Percentiles rank a stretch among this genome's conserved stretches.
Conservation (phyloP, 768 basidiomycete genomes). For the Pleurotus salmoneostramineus region DNA sequence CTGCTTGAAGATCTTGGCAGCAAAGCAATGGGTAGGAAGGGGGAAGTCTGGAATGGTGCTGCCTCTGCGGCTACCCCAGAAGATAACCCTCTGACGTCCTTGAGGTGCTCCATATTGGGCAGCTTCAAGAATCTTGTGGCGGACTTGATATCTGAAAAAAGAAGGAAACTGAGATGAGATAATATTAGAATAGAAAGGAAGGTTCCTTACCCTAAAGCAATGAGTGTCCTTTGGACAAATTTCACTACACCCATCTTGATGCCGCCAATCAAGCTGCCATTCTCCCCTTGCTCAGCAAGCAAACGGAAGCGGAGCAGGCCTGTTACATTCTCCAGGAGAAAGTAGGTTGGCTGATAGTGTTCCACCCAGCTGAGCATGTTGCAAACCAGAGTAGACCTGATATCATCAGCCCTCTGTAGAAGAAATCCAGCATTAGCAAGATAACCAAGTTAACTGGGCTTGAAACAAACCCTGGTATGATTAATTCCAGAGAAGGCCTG, state of each 20-base stretch:
- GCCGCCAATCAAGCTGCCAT: constrained; percentile 26
- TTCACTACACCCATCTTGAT: constrained; percentile 62
- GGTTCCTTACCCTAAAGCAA: constrained; percentile 71
- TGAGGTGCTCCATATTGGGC: constrained; percentile 74
- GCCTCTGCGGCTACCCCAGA: constrained; percentile 61
- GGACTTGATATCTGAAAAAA: constrained; percentile 74
- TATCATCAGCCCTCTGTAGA: constrained; percentile 52
- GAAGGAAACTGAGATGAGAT: no score
- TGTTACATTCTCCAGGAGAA: constrained; percentile 71
- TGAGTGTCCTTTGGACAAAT: constrained; percentile 55
- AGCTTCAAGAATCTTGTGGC: constrained; percentile 62
- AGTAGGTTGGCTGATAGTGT: constrained; percentile 57
- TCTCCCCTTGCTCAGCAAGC: constrained; percentile 26
- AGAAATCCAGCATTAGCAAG: background rate
- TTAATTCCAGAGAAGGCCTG: constrained; percentile 71
- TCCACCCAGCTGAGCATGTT: constrained; percentile 33
- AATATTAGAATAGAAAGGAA: no score
- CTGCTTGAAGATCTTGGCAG: constrained; percentile 30
- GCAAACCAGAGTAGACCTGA: constrained; percentile 30
- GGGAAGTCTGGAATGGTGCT: constrained; percentile 59
- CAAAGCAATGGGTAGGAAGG: constrained; percentile 53
- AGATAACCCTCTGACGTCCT: constrained; percentile 60
- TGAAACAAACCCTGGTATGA: constrained; percentile 43
- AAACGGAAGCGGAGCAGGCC: constrained; percentile 55
- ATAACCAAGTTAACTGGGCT: background rate